Evolutionary conservation across 139 green algal species (phyloP).

Genomic region (Micractinium sp.): DNA sequence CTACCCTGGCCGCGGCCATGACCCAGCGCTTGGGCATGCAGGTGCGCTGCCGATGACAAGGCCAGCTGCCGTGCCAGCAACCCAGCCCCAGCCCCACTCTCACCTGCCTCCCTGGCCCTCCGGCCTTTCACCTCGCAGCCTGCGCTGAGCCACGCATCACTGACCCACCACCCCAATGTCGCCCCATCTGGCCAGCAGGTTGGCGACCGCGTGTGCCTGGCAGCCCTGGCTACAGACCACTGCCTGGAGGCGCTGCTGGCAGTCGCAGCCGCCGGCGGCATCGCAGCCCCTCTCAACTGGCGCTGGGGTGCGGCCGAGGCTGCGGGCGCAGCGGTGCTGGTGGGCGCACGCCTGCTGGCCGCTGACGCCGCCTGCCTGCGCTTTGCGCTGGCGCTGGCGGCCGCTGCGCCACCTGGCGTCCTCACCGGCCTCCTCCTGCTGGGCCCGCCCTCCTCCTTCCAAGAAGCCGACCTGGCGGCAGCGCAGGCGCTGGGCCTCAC

Average conservation of each 20-base stretch:
- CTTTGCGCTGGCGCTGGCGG: conserved; percentile 12
- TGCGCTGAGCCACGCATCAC: no score
- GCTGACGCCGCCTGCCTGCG: conserved; percentile 29
- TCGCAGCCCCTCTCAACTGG: conserved; percentile 78
- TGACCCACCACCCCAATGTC: no score
- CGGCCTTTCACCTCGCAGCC: not conserved
- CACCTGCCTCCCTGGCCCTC: not conserved
- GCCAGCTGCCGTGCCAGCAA: conserved; percentile 26
- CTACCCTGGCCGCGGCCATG: conserved; percentile 50
- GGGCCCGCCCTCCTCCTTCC: not conserved
- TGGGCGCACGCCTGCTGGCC: conserved; percentile 10
- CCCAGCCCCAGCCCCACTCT: conserved; percentile 14
- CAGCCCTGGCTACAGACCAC: conserved; percentile 44
- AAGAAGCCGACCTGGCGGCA: not conserved
- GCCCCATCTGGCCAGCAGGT: not conserved
- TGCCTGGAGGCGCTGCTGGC: conserved; percentile 69
- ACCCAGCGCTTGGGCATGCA: conserved; percentile 23
- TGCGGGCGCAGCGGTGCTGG: not conserved
- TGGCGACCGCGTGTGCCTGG: conserved; percentile 58
- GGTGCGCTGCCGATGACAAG: not conserved
- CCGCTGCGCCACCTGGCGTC: not conserved
- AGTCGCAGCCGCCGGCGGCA: conserved; percentile 56
- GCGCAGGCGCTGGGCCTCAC: not conserved
- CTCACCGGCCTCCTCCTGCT: conserved; percentile 13
- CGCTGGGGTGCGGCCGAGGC: conserved; percentile 45